Percentiles rank a stretch among this genome's conserved stretches.
Evolutionary conservation across 331 rosid species (phyloP).

Genomic region (Malus hybrid): DNA sequence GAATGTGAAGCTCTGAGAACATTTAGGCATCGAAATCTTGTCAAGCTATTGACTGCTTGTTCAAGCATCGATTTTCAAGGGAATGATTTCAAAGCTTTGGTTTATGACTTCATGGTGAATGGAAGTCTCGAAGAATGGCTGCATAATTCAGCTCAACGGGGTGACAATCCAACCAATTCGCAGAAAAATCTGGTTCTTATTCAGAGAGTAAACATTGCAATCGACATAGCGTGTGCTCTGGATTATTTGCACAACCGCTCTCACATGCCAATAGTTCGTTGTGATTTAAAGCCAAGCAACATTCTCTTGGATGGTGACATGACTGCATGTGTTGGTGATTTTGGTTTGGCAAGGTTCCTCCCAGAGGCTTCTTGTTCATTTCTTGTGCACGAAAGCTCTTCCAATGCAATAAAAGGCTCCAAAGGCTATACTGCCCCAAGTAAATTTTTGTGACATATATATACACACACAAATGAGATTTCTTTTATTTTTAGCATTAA

Average conservation of each 20-base stretch:
- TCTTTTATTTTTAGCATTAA: too few relatives aligned
- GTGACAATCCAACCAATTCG: neutral
- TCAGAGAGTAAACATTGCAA: neutral
- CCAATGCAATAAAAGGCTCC: neutral
- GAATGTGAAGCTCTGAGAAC: neutral
- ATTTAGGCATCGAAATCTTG: constrained; percentile 1
- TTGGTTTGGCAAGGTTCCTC: neutral
- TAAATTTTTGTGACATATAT: neutral
- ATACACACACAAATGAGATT: too few relatives aligned
- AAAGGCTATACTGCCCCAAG: neutral
- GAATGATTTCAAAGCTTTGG: neutral
- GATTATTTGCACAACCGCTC: neutral
- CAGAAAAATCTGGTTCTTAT: neutral
- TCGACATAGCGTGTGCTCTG: neutral
- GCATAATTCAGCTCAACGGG: neutral
- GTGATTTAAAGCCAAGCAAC: too few relatives aligned
- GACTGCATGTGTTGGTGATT: too few relatives aligned
- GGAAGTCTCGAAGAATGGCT: neutral
- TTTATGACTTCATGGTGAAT: neutral
- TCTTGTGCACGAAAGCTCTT: neutral
- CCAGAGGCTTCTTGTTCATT: neutral
- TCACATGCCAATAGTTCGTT: neutral
- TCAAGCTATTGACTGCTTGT: neutral
- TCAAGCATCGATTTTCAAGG: constrained; percentile 1
- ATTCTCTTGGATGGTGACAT: too few relatives aligned